These are phyloP conservation scores for Pichia inconspicua DNA, from an alignment of 1,139 yeast genomes.

Conservation along the genomic window DNA sequence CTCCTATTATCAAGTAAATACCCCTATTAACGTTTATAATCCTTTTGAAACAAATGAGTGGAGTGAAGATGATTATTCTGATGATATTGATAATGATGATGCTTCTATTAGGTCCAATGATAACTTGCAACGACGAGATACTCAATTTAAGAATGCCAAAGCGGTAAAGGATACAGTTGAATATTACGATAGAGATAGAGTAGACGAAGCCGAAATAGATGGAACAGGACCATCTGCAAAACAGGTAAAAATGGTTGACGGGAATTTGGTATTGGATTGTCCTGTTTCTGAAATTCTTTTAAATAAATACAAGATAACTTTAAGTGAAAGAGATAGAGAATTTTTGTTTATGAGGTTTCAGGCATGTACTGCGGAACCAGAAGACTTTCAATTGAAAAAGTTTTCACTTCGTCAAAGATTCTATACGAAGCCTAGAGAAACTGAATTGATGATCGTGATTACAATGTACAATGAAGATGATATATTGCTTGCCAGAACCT, in stretches of 20 bases:
- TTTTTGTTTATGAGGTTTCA: slow-evolving; percentile 73
- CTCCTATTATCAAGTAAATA: slow-evolving; percentile 27
- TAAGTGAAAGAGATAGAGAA: slow-evolving; percentile 50
- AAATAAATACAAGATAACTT: slow-evolving; percentile 44
- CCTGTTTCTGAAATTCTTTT: slow-evolving; percentile 61
- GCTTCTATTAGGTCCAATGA: too few species aligned
- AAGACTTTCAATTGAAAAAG: slow-evolving; percentile 46
- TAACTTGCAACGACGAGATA: slow-evolving; percentile 6
- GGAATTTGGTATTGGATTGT: slow-evolving; percentile 72
- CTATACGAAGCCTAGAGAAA: slow-evolving; percentile 57
- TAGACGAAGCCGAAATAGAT: slow-evolving; percentile 31
- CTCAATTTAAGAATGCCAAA: slow-evolving; percentile 13
- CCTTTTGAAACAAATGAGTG: slow-evolving; percentile 24
- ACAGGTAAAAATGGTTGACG: slow-evolving; percentile 43
- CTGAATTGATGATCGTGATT: slow-evolving; percentile 66
- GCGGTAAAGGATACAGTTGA: slow-evolving; percentile 12
- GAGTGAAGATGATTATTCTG: slow-evolving; percentile 14
- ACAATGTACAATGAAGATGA: slow-evolving; percentile 83
- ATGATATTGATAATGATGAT: too few species aligned
- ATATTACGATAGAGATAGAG: slow-evolving; percentile 25
- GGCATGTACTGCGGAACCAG: slow-evolving; percentile 77
- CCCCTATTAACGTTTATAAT: slow-evolving; percentile 22
- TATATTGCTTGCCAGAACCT: slow-evolving; percentile 58
- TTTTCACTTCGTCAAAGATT: slow-evolving; percentile 63
- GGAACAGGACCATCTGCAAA: slow-evolving; percentile 17